phyloP scores from a whole-genome alignment of 768 basidiomycete genomes.

The Cystobasidium onofrii region DNA sequence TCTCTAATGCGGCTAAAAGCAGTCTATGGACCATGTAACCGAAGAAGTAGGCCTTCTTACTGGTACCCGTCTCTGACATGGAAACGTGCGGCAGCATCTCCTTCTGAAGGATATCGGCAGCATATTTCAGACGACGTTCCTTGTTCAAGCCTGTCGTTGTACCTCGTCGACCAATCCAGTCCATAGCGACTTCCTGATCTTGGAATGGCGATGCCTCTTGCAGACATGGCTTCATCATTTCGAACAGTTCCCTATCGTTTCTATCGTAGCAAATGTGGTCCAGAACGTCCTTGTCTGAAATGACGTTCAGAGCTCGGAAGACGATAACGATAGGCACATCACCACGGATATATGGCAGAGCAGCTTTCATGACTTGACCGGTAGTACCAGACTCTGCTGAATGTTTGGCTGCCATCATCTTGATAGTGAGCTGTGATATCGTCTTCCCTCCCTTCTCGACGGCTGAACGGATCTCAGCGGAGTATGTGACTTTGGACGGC shows the following conservation, averaged over 20 bases:
- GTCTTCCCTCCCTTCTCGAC: conserved; percentile 98
- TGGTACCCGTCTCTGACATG: conserved; percentile 88
- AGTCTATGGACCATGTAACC: conserved; percentile 99
- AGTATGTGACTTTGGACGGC: conserved; percentile 87
- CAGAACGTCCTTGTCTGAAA: conserved; percentile 93
- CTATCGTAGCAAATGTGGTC: conserved; percentile 98
- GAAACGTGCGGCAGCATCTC: conserved; percentile 97
- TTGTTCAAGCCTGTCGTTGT: conserved; percentile 84
- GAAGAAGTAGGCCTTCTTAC: conserved; percentile 98
- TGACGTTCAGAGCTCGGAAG: conserved; percentile 93
- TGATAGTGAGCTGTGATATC: conserved; percentile 93
- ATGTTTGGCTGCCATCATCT: conserved; percentile 58
- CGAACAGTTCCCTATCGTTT: conserved; percentile 90
- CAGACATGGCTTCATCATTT: conserved; percentile 96
- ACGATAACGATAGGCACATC: conserved; percentile 99
- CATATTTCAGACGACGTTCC: conserved; percentile 88
- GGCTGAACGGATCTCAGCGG: conserved; percentile 93
- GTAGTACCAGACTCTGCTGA: conserved; percentile 47
- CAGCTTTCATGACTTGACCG: conserved; percentile 85
- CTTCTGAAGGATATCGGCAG: conserved; percentile 95
- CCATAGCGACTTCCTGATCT: conserved; percentile 83
- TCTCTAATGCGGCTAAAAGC: conserved; percentile 81
- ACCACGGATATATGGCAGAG: conserved; percentile 94
- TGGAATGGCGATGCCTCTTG: conserved; percentile 98
- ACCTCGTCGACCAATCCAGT: conserved; percentile 97